Conservation (phyloP, 2,329 filamentous ascomycete genomes). For the Trichoderma lentiforme region DNA sequence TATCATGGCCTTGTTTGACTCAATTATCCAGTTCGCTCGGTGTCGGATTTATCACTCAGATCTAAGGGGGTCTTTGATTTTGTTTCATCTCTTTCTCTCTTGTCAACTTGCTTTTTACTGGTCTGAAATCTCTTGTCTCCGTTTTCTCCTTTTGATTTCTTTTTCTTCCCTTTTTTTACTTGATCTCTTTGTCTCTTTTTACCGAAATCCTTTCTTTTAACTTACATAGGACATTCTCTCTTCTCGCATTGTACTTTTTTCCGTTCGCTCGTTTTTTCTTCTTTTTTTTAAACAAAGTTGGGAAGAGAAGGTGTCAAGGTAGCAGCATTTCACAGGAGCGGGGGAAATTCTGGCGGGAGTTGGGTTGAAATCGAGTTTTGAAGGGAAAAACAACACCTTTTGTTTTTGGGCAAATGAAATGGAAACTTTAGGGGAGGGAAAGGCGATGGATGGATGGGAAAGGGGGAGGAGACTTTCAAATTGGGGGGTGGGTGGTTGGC, state of each 20-base stretch:
- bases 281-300: neutral
- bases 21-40: slow-evolving; percentile 31
- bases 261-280: neutral
- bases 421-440: neutral
- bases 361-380: neutral
- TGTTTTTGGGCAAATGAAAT: slow-evolving; percentile 7
- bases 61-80: slow-evolving; percentile 15
- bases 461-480: neutral
- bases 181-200: neutral
- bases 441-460: neutral
- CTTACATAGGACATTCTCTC: slow-evolving; percentile 12
- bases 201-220: neutral
- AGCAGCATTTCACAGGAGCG: slow-evolving; percentile 11
- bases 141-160: slow-evolving; percentile 20
- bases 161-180: neutral
- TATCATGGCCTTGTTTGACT: slow-evolving; percentile 39
- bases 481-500: neutral
- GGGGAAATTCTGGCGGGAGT: slow-evolving; percentile 12
- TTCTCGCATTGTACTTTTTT: slow-evolving; percentile 13
- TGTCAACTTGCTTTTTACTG: slow-evolving; percentile 18
- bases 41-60: slow-evolving; percentile 22
- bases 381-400: neutral
- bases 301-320: slow-evolving; percentile 8
- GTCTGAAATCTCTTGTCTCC: slow-evolving; percentile 23
- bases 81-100: slow-evolving; percentile 19